Evolutionary conservation across 352 stramenopile genomes (phyloP), one percentile per base, ranked within the genome.

Genomic region (Blastocystis sp.): DNA sequence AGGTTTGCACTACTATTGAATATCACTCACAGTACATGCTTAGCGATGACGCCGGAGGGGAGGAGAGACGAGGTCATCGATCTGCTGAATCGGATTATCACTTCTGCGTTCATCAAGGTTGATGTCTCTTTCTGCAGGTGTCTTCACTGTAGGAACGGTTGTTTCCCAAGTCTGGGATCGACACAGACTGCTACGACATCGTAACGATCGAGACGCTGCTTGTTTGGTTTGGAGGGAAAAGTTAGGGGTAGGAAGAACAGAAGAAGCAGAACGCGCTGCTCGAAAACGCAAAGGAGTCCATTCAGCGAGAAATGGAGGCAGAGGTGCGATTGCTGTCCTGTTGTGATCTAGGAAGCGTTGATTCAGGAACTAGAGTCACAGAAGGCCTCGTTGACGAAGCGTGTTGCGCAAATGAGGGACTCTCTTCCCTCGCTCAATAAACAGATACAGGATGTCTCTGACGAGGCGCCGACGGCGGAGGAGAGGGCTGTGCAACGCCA

Each of bases 221-320:
- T 39, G 70, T 81, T 64, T 45, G 9, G 7, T 37, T 50, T 24
- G 9, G 9, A 37, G 16, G 7, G 37, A 8, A 16, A 20, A 20
- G 16, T 81, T 0, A 63, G 47, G 1, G 8, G 4, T 81, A 81
- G 70, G 45, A 66, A 18, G 39, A 81, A 0, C 70, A 81, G 34
- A 54, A 81, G 47, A 81, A 81, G 43, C 70, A 81, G 34, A 81
- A 81, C 54, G 70, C 70, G 24, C 43, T 81, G 8, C 70, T 81
- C 26, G 18, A 45, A 0, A 37, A 56, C 8, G 47, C 41, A 1
- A 8, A 53, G 13, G 20, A 26, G 3, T 63, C 70, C 0, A n/a
- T 81, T 4, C 7, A 9, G 3, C 6, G 4, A 18, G 70, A 64
- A 18, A 20, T 26, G 43, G 43, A 63, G 41, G 13, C 34, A 13